A percentile compares a stretch with the other conserved stretches of the same genome.
Conservation (phyloP, 768 basidiomycete species). For the Calocybe gangraenosa region DNA sequence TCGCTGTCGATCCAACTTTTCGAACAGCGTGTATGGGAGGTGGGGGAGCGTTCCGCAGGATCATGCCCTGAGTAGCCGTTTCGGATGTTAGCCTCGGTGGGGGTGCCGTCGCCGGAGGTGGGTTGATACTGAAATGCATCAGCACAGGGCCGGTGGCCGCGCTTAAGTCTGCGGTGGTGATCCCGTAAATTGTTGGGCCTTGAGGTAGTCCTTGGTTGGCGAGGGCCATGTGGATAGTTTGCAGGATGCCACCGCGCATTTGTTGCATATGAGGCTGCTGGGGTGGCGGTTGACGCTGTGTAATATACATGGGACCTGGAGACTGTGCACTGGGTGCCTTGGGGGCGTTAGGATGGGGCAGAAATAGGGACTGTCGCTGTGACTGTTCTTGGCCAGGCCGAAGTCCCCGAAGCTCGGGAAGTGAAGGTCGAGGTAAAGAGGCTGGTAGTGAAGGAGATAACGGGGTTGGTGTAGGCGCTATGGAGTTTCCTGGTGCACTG, state of each 20-base stretch:
- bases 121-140: conserved; percentile 56
- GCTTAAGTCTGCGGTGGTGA: conserved; percentile 47
- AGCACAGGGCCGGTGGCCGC: conserved; percentile 53
- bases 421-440: conserved; percentile 22
- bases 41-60: not conserved
- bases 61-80: conserved; percentile 1
- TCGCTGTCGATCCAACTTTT: conserved; percentile 7
- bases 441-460: not conserved
- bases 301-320: conserved; percentile 59
- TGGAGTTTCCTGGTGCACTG: no score
- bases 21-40: conserved; percentile 3
- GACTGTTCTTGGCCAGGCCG: conserved; percentile 25
- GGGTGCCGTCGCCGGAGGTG: conserved; percentile 25
- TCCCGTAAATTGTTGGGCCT: conserved; percentile 60
- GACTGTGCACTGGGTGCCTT: conserved; percentile 32
- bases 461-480: not conserved
- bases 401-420: conserved; percentile 27
- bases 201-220: conserved; percentile 4
- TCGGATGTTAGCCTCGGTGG: conserved; percentile 9
- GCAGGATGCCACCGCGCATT: conserved; percentile 14
- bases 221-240: conserved; percentile 27
- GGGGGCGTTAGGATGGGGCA: conserved; percentile 44
- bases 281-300: conserved; percentile 14
- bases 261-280: conserved; percentile 8
- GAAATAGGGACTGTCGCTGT: conserved; percentile 35